Evolutionary conservation across 2,329 filamentous ascomycete species (phyloP), one percentile per base, ranked within the genome.

Genomic region (Colletotrichum orbiculare): DNA sequence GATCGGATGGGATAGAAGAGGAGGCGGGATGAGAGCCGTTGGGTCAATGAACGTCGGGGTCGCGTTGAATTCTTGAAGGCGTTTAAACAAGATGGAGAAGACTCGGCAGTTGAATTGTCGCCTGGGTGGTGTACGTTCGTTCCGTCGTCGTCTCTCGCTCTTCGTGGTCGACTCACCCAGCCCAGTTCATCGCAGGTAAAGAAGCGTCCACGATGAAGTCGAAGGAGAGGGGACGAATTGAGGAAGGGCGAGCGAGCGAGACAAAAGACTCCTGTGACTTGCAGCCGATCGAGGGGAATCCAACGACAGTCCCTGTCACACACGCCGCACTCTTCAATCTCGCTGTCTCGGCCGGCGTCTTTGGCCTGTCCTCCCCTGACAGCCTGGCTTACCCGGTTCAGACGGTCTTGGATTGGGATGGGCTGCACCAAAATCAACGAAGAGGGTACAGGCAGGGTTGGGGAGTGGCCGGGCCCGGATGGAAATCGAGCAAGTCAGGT

Each of bases 361-460:
- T 37, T 50, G 52, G 52, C 53, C 52, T 56, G 62, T 35, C 58
- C 58, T 65, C 52, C 62, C 58, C 58, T 55, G 47, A 62, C 58
- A 56, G 62, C 46, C 62, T 56, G 53, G 62, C 50, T 56, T 62
- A 47, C 58, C 39, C 52, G 57, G 62, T 62, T 65, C 52, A 65
- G 62, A 65, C 52, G 62, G 62, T 62, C 58, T 65, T 62, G 62
- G 52, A 47, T 64, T 61, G 57, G 47, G 50, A 50, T 55, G 49
- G 61, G 45, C 49, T 64, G 49, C 61, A 57, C 56, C 50, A 42
- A 54, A 47, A 33, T 54, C 49, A 60, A 37, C 54, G 45, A 64
- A 64, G 58, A 42, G 60, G 25, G 25, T 25, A 25, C 25, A 25
- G 25, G 25, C 25, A 25, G 25, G 25, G 25, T 25, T 4, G 25